phyloP scores from a whole-genome alignment of 352 stramenopile species.

The Pythium dissotocum region DNA sequence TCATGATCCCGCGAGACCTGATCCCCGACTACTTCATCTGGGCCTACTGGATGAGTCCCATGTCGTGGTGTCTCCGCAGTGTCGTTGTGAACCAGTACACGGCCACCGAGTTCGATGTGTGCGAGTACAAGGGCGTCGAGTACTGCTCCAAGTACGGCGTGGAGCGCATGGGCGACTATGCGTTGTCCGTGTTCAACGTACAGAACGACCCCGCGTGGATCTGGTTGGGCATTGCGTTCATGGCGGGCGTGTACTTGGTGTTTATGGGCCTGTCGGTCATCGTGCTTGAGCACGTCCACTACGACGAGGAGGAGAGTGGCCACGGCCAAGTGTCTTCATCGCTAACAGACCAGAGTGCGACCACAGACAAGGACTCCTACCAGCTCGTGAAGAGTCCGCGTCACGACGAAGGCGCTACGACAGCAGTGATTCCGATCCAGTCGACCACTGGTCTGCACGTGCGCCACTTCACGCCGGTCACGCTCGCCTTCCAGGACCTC shows the following conservation, averaged over 20 bases:
- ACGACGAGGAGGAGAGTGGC: conserved; percentile 52
- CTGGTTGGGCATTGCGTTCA: conserved; percentile 43
- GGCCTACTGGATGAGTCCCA: conserved; percentile 73
- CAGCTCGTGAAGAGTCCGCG: conserved; percentile 4
- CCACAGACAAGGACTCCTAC: conserved; percentile 21
- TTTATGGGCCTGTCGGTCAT: conserved; percentile 53
- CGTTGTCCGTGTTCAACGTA: conserved; percentile 48
- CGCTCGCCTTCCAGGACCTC: conserved; percentile 57
- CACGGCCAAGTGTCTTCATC: conserved; percentile 13
- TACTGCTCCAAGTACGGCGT: conserved; percentile 34
- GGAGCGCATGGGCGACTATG: conserved; percentile 49
- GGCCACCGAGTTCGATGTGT: conserved; percentile 36
- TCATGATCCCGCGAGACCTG: conserved; percentile 52
- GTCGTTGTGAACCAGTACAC: conserved; percentile 57
- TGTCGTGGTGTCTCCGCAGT: conserved; percentile 54
- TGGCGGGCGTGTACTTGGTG: conserved; percentile 46
- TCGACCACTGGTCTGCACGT: conserved; percentile 19
- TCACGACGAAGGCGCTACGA: neutral
- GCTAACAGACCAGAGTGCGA: conserved; percentile 4
- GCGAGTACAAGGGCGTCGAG: conserved; percentile 39
- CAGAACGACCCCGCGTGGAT: conserved; percentile 44
- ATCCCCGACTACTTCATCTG: conserved; percentile 63
- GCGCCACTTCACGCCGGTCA: conserved; percentile 41
- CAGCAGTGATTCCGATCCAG: conserved; percentile 28
- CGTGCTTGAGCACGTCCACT: conserved; percentile 58